Evolutionary conservation across 805 yeast genomes (phyloP).

Genomic region (Yarrowia sp.): DNA sequence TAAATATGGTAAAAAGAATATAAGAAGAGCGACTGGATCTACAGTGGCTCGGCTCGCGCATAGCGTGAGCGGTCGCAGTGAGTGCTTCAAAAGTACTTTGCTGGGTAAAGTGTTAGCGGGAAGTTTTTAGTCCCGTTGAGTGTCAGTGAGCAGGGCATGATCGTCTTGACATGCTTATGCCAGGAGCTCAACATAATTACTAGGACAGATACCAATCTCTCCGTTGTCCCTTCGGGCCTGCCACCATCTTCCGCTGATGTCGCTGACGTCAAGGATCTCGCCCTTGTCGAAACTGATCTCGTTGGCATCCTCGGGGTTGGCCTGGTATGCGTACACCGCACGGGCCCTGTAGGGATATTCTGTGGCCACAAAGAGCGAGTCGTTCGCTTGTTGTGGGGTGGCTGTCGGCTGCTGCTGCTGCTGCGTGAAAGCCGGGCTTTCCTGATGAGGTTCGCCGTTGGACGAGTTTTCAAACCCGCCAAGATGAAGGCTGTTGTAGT

Average conservation of each 20-base stretch:
- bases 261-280: conserved; percentile 86
- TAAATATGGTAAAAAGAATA: conserved; percentile 13
- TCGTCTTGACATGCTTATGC: background rate
- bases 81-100: background rate
- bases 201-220: conserved; percentile 93
- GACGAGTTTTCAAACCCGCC: conserved; percentile 41
- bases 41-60: background rate
- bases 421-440: background rate
- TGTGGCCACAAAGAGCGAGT: conserved; percentile 33
- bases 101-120: background rate
- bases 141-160: background rate
- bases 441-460: background rate
- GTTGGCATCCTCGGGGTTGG: conserved; percentile 88
- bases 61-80: conserved; percentile 2
- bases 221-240: conserved; percentile 88
- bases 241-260: conserved; percentile 98
- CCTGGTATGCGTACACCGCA: conserved; percentile 82
- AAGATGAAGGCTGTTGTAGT: conserved; percentile 28
- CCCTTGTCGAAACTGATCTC: conserved; percentile 89
- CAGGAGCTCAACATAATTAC: conserved; percentile 76
- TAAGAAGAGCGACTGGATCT: conserved; percentile 1
- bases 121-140: background rate
- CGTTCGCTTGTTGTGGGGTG: conserved; percentile 6
- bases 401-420: background rate
- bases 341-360: conserved; percentile 80